phyloP scores from a whole-genome alignment of 257 asterid species.

The Dorcoceras hygrometricum region DNA sequence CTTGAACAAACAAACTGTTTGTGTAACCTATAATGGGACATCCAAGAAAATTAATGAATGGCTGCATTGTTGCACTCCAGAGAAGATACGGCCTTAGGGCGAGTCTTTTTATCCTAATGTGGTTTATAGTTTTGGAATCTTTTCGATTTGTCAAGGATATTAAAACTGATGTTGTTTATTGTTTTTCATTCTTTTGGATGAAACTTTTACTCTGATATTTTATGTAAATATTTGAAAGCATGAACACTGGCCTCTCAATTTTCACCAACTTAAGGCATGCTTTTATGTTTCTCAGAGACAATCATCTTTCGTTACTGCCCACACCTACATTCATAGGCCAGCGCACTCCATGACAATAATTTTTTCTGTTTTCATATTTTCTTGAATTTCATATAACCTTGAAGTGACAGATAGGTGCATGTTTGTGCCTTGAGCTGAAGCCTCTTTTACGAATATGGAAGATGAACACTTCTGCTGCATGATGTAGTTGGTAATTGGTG shows the following conservation, averaged over 20 bases:
- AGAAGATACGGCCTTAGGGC: neutral
- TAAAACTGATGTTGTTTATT: neutral
- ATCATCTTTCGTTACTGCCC: conserved; percentile 6
- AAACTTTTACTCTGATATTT: neutral
- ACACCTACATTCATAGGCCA: neutral
- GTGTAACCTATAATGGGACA: neutral
- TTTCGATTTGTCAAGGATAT: neutral
- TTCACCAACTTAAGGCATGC: neutral
- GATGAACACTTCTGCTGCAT: conserved; percentile 5
- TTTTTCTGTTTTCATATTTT: neutral
- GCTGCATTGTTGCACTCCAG: neutral
- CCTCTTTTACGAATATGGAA: conserved; percentile 22
- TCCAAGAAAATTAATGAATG: neutral
- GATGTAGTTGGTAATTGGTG: conserved; percentile 7
- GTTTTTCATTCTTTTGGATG: neutral
- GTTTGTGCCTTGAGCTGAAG: conserved; percentile 18
- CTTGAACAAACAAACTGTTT: neutral
- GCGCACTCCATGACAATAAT: conserved; percentile 8
- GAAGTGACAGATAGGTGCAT: conserved; percentile 1
- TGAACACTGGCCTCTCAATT: neutral
- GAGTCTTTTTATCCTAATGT: neutral
- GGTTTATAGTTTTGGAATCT: neutral
- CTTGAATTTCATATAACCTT: conserved; percentile 16
- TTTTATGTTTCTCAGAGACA: neutral
- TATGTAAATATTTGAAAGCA: neutral